Evolutionary conservation across 169 alveolate genomes (phyloP), one percentile per base, ranked within the genome.

Genomic region (Sarcocystis neurona): DNA sequence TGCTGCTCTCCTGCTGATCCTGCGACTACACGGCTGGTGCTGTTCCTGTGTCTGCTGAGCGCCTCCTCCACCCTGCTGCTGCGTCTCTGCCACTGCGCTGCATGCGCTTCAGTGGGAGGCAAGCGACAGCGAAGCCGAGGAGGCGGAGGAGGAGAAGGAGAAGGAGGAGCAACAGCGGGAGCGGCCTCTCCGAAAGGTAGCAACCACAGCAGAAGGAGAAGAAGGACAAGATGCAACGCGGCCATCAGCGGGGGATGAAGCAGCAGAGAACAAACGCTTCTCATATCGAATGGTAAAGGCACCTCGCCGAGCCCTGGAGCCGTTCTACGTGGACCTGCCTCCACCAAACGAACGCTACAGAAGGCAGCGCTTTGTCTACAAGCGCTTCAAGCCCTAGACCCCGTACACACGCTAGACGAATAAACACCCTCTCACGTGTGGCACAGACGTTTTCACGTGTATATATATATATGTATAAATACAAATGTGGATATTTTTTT

Each of bases 61-160:
- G n/a, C n/a, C n/a, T n/a, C n/a, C n/a, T n/a, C n/a, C n/a, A n/a
- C n/a, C n/a, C n/a, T n/a, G n/a, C n/a, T n/a, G n/a, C n/a, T n/a
- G n/a, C n/a, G n/a, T n/a, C n/a, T n/a, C n/a, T n/a, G n/a, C n/a
- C n/a, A n/a, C n/a, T n/a, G n/a, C n/a, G n/a, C n/a, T n/a, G n/a
- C n/a, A n/a, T n/a, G n/a, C n/a, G n/a, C 6, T 37, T n/a, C 82
- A 72, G 82, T 72, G 82, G 82, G 82, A 72, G 23, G 82, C 23
- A 8, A 37, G 56, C 56, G 82, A 72, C 34, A 72, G 82, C 56
- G 82, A 72, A 37, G 82, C 10, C 6, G 82, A 72, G 34, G 6
- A 15, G 41, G 82, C 10, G 15, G 46, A 1, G n/a, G 32, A 20
- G 20, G 46, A 3, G 37, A 37, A 37, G 75, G n/a, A 20, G 34